phyloP scores from a whole-genome alignment of 768 basidiomycete species.

The Rhodotorula paludigena region DNA sequence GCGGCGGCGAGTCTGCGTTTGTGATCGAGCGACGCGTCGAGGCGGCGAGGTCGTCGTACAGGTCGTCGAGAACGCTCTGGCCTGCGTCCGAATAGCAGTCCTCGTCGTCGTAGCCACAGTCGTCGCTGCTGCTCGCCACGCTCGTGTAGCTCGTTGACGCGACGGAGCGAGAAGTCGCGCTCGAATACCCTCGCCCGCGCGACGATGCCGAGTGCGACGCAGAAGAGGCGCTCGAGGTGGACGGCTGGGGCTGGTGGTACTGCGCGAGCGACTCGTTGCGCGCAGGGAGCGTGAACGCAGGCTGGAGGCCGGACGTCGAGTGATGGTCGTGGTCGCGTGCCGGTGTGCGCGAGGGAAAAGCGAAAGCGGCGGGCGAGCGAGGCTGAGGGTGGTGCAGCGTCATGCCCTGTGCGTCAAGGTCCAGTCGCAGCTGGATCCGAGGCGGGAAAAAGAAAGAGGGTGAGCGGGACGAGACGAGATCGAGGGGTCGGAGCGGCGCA shows the following conservation, averaged over 20 bases:
- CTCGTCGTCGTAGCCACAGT: slow-evolving; percentile 2
- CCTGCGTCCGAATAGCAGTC: slow-evolving; percentile 7
- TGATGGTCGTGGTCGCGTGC: background rate
- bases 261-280: slow-evolving; percentile 1
- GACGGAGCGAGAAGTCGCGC: background rate
- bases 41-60: slow-evolving; percentile 6
- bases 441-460: background rate
- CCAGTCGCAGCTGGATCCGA: background rate
- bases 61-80: slow-evolving; percentile 26
- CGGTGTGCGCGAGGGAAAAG: slow-evolving; percentile 8
- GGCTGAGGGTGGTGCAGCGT: background rate
- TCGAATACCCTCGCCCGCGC: too few relatives aligned
- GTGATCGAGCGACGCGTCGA: background rate
- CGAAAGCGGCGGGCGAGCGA: slow-evolving; percentile 21
- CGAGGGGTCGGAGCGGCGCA: too few relatives aligned
- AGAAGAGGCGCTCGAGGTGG: background rate
- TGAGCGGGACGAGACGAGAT: background rate
- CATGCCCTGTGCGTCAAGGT: background rate
- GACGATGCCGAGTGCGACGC: background rate
- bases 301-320: background rate
- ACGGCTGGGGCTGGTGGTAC: background rate
- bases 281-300: background rate
- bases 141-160: background rate
- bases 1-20: background rate
- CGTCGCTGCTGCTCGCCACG: slow-evolving; percentile 1